A percentile compares a stretch with the other conserved stretches of the same genome.
Conservation (phyloP, 495 filamentous ascomycete genomes). For the Echria macrotheca region DNA sequence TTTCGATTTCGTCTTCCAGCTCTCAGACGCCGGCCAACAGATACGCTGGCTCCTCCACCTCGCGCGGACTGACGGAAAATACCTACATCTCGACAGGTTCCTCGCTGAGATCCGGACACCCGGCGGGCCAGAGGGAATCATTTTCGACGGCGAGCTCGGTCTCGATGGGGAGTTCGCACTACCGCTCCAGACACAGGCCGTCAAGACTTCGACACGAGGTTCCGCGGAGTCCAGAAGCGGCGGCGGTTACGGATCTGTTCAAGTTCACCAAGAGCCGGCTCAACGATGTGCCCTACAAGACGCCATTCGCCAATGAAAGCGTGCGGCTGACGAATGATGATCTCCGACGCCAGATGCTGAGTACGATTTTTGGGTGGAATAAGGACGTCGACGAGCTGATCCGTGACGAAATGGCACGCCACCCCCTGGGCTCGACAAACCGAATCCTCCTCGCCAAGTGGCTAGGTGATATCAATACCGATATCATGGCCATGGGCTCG, state of each 20-base stretch:
- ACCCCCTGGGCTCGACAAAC: conserved; percentile 64
- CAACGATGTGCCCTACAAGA: conserved; percentile 72
- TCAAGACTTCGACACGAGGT: conserved; percentile 82
- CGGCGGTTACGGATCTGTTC: conserved; percentile 59
- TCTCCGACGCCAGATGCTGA: conserved; percentile 85
- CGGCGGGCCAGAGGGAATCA: conserved; percentile 45
- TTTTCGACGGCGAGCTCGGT: conserved; percentile 54
- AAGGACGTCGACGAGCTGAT: conserved; percentile 79
- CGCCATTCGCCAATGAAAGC: conserved; percentile 57
- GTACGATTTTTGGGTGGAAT: conserved; percentile 91
- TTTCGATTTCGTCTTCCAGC: conserved; percentile 46
- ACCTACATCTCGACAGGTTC: conserved; percentile 62
- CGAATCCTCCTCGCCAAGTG: conserved; percentile 82
- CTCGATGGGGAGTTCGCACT: conserved; percentile 55
- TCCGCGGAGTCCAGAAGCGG: conserved; percentile 55
- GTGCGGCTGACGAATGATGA: conserved; percentile 71
- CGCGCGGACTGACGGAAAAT: conserved; percentile 47
- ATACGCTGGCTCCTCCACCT: conserved; percentile 42
- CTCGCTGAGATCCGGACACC: conserved; percentile 41
- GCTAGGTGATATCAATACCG: conserved; percentile 80
- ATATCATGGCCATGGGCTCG: conserved; percentile 71
- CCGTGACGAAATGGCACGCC: conserved; percentile 76
- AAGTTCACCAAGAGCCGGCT: conserved; percentile 65
- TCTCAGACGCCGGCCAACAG: conserved; percentile 35
- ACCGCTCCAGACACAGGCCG: conserved; percentile 54